phyloP scores from a whole-genome alignment of 805 yeast genomes.

The Dipodascopsis uninucleata region DNA sequence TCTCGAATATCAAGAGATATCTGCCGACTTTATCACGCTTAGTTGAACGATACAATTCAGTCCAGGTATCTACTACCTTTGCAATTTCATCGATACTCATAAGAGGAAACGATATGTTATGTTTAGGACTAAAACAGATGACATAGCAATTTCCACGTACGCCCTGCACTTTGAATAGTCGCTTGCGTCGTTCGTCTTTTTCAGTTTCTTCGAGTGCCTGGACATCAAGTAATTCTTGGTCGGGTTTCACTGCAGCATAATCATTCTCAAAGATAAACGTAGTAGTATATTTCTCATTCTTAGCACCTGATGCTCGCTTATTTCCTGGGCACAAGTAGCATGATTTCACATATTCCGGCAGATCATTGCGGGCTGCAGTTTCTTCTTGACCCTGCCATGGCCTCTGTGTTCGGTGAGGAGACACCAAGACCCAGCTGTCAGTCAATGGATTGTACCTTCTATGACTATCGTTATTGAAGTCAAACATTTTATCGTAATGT shows the following conservation, averaged over 20 bases:
- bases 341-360: slow-evolving; percentile 57
- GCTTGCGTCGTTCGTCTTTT: slow-evolving; percentile 22
- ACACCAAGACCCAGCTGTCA: slow-evolving; percentile 64
- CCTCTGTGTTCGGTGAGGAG: slow-evolving; percentile 73
- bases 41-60: slow-evolving; percentile 48
- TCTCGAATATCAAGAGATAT: slow-evolving; percentile 70
- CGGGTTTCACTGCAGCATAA: slow-evolving; percentile 62
- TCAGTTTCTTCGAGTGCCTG: slow-evolving; percentile 24
- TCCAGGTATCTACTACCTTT: slow-evolving; percentile 61
- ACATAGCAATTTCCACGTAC: slow-evolving; percentile 68
- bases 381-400: slow-evolving; percentile 82
- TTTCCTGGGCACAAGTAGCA: slow-evolving; percentile 76
- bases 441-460: slow-evolving; percentile 67
- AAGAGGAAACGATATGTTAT: slow-evolving; percentile 48
- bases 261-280: slow-evolving; percentile 67
- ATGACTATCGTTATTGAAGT: slow-evolving; percentile 44
- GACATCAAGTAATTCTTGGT: slow-evolving; percentile 46
- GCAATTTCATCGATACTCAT: slow-evolving; percentile 48
- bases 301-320: slow-evolving; percentile 56
- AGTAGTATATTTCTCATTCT: slow-evolving; percentile 53
- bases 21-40: slow-evolving; percentile 41
- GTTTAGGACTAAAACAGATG: slow-evolving; percentile 69
- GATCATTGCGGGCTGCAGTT: slow-evolving; percentile 39
- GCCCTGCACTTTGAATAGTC: slow-evolving; percentile 52
- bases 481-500: too few species aligned